Percentiles rank a stretch among this genome's conserved stretches.
Conservation (phyloP, 192 early-diverging fungal genomes). For the Podochytrium sp. region DNA sequence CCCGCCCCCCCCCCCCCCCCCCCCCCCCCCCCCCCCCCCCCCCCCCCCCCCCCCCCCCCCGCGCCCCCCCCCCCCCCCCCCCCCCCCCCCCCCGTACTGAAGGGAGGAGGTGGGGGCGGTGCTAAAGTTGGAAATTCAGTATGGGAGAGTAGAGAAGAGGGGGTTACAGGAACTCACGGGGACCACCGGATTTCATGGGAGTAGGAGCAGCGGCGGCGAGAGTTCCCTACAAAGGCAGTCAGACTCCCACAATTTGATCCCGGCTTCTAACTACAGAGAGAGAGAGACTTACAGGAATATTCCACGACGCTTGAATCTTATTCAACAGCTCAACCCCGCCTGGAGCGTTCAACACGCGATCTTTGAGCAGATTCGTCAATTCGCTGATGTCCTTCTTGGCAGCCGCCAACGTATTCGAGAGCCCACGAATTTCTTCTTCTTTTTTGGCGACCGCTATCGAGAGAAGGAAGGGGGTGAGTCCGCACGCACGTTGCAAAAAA, state of each 20-base stretch:
- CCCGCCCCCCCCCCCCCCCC: too few species aligned
- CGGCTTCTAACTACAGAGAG: too few species aligned
- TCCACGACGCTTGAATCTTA: neutral
- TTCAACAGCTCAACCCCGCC: slow-evolving; percentile 28
- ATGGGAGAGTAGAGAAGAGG: neutral
- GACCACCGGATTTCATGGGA: neutral
- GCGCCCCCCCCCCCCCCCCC: too few species aligned
- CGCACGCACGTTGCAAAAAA: neutral
- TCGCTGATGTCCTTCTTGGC: slow-evolving; percentile 34
- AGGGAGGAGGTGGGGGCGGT: too few species aligned
- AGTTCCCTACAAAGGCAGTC: neutral
- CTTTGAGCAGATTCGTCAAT: slow-evolving; percentile 37
- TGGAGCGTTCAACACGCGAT: slow-evolving; percentile 18
- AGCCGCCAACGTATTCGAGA: slow-evolving; percentile 25
- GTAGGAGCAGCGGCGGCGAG: neutral
- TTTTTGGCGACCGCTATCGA: neutral
- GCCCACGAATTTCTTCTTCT: slow-evolving; percentile 29
- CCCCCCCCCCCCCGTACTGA: too few species aligned
- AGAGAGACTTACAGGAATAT: too few species aligned
- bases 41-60: too few species aligned
- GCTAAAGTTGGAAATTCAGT: too few species aligned
- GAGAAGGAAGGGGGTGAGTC: neutral
- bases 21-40: too few species aligned
- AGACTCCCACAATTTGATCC: slow-evolving; percentile 20
- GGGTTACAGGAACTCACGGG: neutral